Conservation (phyloP, 768 basidiomycete genomes). For the Tephrocybe sp. region DNA sequence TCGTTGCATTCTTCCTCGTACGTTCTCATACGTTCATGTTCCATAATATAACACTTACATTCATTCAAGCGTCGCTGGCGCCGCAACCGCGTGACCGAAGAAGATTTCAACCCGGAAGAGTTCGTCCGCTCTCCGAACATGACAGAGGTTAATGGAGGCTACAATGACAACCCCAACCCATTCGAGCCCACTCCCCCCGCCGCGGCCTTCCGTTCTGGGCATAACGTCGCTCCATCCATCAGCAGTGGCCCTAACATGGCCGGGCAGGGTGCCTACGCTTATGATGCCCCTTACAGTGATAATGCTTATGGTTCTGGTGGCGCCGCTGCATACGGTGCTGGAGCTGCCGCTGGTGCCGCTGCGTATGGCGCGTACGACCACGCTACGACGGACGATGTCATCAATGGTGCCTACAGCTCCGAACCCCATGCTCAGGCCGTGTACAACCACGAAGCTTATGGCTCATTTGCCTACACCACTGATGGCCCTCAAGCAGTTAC, state of each 20-base stretch:
- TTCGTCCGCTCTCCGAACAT: conserved; percentile 21
- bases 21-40: conserved; percentile 12
- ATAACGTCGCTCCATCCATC: conserved; percentile 27
- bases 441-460: conserved; percentile 44
- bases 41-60: background rate
- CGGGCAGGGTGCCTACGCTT: conserved; percentile 36
- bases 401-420: conserved; percentile 37
- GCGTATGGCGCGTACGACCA: conserved; percentile 30
- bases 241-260: conserved; percentile 34
- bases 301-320: background rate
- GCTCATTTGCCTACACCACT: conserved; percentile 36
- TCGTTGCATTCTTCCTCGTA: conserved; percentile 40
- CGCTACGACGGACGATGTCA: conserved; percentile 23
- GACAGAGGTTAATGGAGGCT: conserved; percentile 17
- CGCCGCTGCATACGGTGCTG: background rate
- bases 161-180: conserved; percentile 26
- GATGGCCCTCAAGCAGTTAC: conserved; percentile 31
- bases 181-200: conserved; percentile 23
- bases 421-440: conserved; percentile 36
- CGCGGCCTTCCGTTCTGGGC: conserved; percentile 26
- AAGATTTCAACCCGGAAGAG: conserved; percentile 34
- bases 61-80: conserved; percentile 33
- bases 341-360: background rate
- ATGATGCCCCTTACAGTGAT: conserved; percentile 9
- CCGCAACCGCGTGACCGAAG: conserved; percentile 29